Percentiles rank a stretch among this genome's conserved stretches.
These are phyloP conservation scores for Wickerhamiella shivajii DNA, from an alignment of 805 yeast species.

Conservation along the genomic window DNA sequence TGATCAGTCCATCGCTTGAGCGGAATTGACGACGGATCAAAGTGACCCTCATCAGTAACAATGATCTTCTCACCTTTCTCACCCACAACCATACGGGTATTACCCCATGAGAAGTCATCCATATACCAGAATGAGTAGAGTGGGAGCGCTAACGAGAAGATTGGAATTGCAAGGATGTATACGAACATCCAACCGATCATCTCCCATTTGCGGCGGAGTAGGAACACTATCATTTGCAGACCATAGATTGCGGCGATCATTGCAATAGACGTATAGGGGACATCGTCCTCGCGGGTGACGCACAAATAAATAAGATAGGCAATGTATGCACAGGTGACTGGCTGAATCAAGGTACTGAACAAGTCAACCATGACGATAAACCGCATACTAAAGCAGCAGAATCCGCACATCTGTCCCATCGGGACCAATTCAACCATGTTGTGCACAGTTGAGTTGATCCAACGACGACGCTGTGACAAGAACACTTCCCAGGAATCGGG, in stretches of 20 bases:
- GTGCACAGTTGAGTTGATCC: constrained; percentile 55
- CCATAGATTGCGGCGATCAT: constrained; percentile 44
- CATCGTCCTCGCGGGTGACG: constrained; percentile 30
- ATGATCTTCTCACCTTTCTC: constrained; percentile 37
- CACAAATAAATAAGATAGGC: constrained; percentile 39
- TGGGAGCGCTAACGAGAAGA: constrained; percentile 45
- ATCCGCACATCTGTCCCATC: constrained; percentile 47
- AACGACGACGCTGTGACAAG: constrained; percentile 50
- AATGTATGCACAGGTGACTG: constrained; percentile 38
- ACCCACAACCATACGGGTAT: constrained; percentile 42
- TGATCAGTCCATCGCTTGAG: constrained; percentile 45
- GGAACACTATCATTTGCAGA: constrained; percentile 39
- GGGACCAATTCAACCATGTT: constrained; percentile 46
- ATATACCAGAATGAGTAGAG: constrained; percentile 47
- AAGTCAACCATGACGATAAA: constrained; percentile 43
- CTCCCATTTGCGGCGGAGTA: constrained; percentile 32
- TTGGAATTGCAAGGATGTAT: constrained; percentile 41
- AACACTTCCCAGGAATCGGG: constrained; percentile 44
- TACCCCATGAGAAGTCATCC: constrained; percentile 59
- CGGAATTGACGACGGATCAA: constrained; percentile 41
- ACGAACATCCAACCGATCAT: constrained; percentile 42
- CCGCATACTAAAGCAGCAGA: constrained; percentile 51
- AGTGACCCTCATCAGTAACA: constrained; percentile 34
- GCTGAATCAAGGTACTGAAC: constrained; percentile 45
- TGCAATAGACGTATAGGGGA: constrained; percentile 42